Conservation (phyloP, 2,329 filamentous ascomycete species). For the Fusarium sp. region DNA sequence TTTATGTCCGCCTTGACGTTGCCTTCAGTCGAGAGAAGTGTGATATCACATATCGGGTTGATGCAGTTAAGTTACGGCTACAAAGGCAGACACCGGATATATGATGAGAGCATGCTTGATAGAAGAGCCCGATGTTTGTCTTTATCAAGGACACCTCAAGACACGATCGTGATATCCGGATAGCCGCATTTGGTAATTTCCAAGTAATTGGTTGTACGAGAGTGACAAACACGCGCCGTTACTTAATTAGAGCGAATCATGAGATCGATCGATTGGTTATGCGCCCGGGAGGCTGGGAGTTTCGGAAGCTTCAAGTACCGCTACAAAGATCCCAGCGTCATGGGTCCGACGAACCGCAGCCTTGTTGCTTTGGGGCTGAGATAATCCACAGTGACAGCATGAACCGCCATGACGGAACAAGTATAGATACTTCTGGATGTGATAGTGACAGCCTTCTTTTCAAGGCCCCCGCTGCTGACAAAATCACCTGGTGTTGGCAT, state of each 20-base stretch:
- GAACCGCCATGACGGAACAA: slow-evolving; percentile 14
- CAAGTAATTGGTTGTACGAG: slow-evolving; percentile 8
- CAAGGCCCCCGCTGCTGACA: slow-evolving; percentile 42
- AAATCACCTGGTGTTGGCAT: slow-evolving; percentile 19
- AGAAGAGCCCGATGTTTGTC: not conserved
- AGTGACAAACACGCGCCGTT: slow-evolving; percentile 24
- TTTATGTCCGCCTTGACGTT: slow-evolving; percentile 1
- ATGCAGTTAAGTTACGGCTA: not conserved
- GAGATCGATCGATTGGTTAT: slow-evolving; percentile 39
- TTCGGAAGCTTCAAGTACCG: slow-evolving; percentile 28
- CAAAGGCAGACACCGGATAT: not conserved
- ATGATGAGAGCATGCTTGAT: not conserved
- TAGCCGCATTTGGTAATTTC: slow-evolving; percentile 29
- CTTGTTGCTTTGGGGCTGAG: slow-evolving; percentile 17
- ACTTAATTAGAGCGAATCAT: slow-evolving; percentile 24
- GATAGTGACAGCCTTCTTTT: slow-evolving; percentile 20
- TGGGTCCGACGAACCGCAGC: slow-evolving; percentile 26
- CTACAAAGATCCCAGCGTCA: slow-evolving; percentile 41
- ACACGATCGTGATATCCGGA: slow-evolving; percentile 11
- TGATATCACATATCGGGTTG: not conserved
- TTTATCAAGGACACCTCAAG: not conserved
- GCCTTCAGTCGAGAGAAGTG: not conserved
- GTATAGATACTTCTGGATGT: slow-evolving; percentile 34
- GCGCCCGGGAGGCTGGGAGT: slow-evolving; percentile 36
- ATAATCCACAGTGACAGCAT: slow-evolving; percentile 29